phyloP scores from a whole-genome alignment of 169 alveolate species.

The Theileria luwenshuni region DNA sequence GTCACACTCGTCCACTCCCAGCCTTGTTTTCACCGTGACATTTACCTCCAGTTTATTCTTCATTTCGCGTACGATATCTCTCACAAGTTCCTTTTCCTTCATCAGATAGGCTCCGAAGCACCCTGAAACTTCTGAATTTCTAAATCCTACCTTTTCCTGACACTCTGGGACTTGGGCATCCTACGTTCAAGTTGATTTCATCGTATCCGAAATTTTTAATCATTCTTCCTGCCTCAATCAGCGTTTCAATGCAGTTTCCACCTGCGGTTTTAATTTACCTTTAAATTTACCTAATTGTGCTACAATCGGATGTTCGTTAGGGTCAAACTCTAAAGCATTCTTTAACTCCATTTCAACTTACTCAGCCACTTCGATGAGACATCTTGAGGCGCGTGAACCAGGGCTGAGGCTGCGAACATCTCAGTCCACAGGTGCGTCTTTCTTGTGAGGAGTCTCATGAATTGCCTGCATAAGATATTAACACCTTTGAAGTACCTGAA shows the following conservation, averaged over 20 bases:
- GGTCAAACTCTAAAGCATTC: conserved; percentile 67
- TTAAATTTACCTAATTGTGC: conserved; percentile 82
- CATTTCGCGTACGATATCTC: conserved; percentile 77
- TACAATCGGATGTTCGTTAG: conserved; percentile 83
- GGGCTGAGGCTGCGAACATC: conserved; percentile 88
- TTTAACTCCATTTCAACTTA: conserved; percentile 25
- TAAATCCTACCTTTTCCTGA: conserved; percentile 75
- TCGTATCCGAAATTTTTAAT: conserved; percentile 88
- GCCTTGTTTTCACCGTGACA: conserved; percentile 92
- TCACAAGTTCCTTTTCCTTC: conserved; percentile 89
- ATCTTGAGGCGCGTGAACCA: conserved; percentile 74
- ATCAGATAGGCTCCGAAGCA: conserved; percentile 96
- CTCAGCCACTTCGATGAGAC: conserved; percentile 36
- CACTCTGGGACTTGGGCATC: conserved; percentile 92
- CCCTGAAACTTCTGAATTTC: conserved; percentile 52
- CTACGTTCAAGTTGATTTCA: conserved; percentile 92
- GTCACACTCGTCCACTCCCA: conserved; percentile 93
- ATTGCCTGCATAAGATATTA: conserved; percentile 28
- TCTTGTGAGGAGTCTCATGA: conserved; percentile 86
- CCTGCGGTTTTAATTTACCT: conserved; percentile 72
- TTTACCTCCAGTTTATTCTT: conserved; percentile 73
- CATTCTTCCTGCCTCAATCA: conserved; percentile 87
- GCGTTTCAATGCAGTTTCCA: conserved; percentile 88
- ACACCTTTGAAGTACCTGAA: conserved; percentile 75
- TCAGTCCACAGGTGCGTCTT: conserved; percentile 90